Conservation (phyloP, 2,329 filamentous ascomycete genomes). For the Alternaria arborescens region DNA sequence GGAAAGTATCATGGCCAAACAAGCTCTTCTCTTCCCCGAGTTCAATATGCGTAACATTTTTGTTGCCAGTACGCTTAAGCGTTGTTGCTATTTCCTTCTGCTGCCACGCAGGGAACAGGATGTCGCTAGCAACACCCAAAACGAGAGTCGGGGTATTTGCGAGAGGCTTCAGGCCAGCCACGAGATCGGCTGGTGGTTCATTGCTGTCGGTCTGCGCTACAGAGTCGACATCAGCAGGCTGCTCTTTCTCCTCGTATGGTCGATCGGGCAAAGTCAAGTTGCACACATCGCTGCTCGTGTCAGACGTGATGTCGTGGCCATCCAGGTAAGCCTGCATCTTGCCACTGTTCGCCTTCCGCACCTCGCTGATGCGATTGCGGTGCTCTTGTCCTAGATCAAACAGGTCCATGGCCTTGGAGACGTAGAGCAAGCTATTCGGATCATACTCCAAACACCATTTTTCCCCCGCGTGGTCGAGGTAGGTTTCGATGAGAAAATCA, state of each 20-base stretch:
- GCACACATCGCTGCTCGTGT: constrained; percentile 63
- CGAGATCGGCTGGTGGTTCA: constrained; percentile 78
- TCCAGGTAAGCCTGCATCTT: constrained; percentile 62
- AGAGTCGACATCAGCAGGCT: constrained; percentile 45
- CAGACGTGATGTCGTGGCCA: constrained; percentile 35
- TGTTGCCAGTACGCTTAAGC: constrained; percentile 78
- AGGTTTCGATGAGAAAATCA: constrained; percentile 97
- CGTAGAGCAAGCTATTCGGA: constrained; percentile 92
- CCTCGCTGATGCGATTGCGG: constrained; percentile 68
- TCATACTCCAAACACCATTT: constrained; percentile 98
- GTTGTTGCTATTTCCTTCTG: constrained; percentile 92
- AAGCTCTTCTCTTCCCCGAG: constrained; percentile 91
- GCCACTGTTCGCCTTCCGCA: constrained; percentile 68
- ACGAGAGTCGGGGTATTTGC: constrained; percentile 84
- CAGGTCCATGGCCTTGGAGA: constrained; percentile 98
- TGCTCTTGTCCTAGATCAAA: constrained; percentile 85
- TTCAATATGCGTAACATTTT: constrained; percentile 85
- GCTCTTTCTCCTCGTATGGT: constrained; percentile 87
- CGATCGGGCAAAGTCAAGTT: constrained; percentile 81
- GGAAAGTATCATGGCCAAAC: constrained; percentile 96
- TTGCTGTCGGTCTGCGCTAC: constrained; percentile 47
- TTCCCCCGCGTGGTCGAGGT: constrained; percentile 96
- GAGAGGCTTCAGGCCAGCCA: constrained; percentile 75
- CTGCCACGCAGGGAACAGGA: constrained; percentile 97
- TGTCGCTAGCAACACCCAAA: constrained; percentile 94